Percentiles rank a stretch among this genome's conserved stretches.
phyloP scores from a whole-genome alignment of 345 rosid genomes.

The Litchi chinensis region DNA sequence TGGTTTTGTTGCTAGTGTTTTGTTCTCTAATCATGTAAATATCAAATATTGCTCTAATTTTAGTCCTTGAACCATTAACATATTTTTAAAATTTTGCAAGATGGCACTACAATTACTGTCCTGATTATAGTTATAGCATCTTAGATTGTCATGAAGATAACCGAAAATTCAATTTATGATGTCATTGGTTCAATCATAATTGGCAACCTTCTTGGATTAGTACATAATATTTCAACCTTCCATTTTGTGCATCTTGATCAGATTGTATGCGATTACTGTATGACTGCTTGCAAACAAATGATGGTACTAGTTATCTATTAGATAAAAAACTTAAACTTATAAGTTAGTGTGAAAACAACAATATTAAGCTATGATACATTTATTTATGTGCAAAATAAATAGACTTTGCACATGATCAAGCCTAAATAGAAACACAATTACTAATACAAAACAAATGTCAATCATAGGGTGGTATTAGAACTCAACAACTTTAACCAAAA shows the following conservation, averaged over 20 bases:
- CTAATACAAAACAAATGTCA: too few species aligned
- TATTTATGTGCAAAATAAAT: not conserved
- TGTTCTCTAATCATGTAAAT: not conserved
- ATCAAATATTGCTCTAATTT: not conserved
- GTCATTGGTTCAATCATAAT: constrained; percentile 90
- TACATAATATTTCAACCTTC: constrained; percentile 24
- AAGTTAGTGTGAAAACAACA: not conserved
- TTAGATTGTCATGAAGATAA: constrained; percentile 72
- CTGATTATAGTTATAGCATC: constrained; percentile 90
- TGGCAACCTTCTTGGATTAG: constrained; percentile 96
- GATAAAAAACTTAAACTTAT: not conserved
- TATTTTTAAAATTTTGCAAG: constrained; percentile 49
- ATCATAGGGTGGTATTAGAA: too few species aligned
- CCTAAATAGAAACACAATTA: too few species aligned
- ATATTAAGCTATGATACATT: not conserved
- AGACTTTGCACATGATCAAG: too few species aligned
- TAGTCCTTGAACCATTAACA: not conserved
- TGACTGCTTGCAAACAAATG: not conserved
- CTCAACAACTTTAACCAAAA: not conserved
- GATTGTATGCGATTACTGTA: not conserved
- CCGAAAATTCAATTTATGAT: constrained; percentile 92
- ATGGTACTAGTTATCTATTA: not conserved
- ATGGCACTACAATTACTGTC: constrained; percentile 96
- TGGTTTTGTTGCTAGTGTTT: not conserved
- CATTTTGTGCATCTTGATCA: constrained; percentile 6